Evolutionary conservation across 495 filamentous ascomycete species (phyloP).

Genomic region (Friedmanniomyces simplex): DNA sequence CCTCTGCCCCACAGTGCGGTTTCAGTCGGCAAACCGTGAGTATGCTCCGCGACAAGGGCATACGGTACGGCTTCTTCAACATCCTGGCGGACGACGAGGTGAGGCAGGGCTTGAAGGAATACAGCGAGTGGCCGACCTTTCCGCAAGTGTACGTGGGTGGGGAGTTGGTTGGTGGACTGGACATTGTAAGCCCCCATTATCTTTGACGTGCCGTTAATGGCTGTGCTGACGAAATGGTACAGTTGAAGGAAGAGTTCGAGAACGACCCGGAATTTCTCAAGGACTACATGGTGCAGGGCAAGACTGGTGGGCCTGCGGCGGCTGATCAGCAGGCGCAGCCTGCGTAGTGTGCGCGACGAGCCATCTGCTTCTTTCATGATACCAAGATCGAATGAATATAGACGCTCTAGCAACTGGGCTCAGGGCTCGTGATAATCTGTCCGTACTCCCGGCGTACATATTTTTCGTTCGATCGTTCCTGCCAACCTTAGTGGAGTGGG

Average conservation of each 20-base stretch:
- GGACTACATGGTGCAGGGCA: constrained; percentile 43
- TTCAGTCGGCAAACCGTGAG: constrained; percentile 84
- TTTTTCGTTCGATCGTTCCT: no score
- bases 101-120: constrained; percentile 87
- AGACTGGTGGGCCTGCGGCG: constrained; percentile 8
- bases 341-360: neutral
- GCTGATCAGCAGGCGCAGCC: constrained; percentile 4
- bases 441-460: no score
- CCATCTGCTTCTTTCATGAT: neutral
- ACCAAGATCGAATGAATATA: neutral
- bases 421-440: no score
- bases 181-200: constrained; percentile 65
- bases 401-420: neutral
- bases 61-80: constrained; percentile 98
- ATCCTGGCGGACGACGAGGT: constrained; percentile 97
- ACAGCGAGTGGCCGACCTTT: constrained; percentile 94
- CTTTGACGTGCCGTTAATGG: neutral
- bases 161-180: constrained; percentile 80
- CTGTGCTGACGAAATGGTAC: constrained; percentile 1
- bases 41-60: constrained; percentile 71
- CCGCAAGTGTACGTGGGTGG: constrained; percentile 80
- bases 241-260: constrained; percentile 53
- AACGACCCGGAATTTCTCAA: constrained; percentile 66
- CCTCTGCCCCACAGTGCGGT: constrained; percentile 82
- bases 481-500: no score